Conservation (phyloP, 306 rosid species). For the Rubus parviflorus region DNA sequence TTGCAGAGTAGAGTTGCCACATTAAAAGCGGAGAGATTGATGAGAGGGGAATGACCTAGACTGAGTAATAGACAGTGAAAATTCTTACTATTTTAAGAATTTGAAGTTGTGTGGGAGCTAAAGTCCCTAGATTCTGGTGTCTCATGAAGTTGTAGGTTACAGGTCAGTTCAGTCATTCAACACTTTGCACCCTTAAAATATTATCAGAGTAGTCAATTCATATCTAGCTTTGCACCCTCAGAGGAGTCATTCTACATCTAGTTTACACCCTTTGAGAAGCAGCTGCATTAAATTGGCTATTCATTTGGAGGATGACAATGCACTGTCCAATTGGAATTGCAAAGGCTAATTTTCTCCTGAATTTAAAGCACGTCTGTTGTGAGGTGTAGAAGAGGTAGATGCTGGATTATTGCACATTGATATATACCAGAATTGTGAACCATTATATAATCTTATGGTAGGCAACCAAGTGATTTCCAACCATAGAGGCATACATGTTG, state of each 20-base stretch:
- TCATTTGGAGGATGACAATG: not conserved
- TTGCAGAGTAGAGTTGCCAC: not conserved
- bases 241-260: not conserved
- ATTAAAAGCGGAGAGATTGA: not conserved
- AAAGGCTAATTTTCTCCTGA: not conserved
- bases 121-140: not conserved
- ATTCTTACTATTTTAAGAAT: not conserved
- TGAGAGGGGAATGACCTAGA: not conserved
- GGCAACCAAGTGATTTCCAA: not conserved
- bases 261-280: not conserved
- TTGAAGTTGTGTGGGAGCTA: not conserved
- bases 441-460: not conserved
- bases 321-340: not conserved
- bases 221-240: not conserved
- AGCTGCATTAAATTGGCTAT: not conserved
- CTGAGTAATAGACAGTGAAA: not conserved
- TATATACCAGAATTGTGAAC: not conserved
- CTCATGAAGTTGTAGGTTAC: not conserved
- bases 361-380: not conserved
- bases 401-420: constrained; percentile 14
- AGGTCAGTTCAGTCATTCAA: not conserved
- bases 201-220: not conserved
- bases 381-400: not conserved
- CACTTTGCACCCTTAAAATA: not conserved
- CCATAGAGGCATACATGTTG: not conserved